Evolutionary conservation across 441 rosid species (phyloP), one percentile per base, ranked within the genome.

Genomic region (Sinapis alba): DNA sequence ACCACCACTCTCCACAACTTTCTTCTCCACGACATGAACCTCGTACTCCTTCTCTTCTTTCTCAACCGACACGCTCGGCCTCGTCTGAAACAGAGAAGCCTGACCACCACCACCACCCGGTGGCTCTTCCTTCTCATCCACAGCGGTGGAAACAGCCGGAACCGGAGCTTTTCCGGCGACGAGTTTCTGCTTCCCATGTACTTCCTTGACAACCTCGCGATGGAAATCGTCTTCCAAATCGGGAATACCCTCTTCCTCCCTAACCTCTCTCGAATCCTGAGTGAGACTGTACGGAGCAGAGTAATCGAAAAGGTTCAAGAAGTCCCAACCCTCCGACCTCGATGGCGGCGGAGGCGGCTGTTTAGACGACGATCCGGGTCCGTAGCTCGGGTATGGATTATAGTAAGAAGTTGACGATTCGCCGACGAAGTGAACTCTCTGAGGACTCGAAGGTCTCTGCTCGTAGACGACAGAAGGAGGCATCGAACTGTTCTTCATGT

Each of bases 221-320:
- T 81, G 89, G 26, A 65, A 83, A 62, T 83, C 83, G 2, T 92
- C 93, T 76, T 95, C 99, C 86, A 95, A 87, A 80, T 95, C 98
- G 71, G 98, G 99, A 62, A 95, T 87, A 23, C 91, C 96, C 59
- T 91, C 97, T 81, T 86, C 95, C 36, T 95, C 97, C 66, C 99
- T 92, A 36, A 91, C 57, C 51, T 92, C 96, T 79, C 81, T 89
- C 1, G 85, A 89, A 65, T 92, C 80, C 76, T 91, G 70, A 77
- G 83, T 84, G 27, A 93, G 88, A 30, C 84, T 80, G 36, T 83
- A 81, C 11, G 80, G 24, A n/a, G 75, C 72, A 12, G 74, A 72
- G 5, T 87, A 92, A 62, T 83, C 91, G 63, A 95, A 95, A 30
- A 70, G 81, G 65, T 91, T 86, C 78, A 93, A 81, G 69, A 87